These are phyloP conservation scores for Debaryomyces udenii DNA, from an alignment of 1,139 yeast genomes.

Conservation along the genomic window DNA sequence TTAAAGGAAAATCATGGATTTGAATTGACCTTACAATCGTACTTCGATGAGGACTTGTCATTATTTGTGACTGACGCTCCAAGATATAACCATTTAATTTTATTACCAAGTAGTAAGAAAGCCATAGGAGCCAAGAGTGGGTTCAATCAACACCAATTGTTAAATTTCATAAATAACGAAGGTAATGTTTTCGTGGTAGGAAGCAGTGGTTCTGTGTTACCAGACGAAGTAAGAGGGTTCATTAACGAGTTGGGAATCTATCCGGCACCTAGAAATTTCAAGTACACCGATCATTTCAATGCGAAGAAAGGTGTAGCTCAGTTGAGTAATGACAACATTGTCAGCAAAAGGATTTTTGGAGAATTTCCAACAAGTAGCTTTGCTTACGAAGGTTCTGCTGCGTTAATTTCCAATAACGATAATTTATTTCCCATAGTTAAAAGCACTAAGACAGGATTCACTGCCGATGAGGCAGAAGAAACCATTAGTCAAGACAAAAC, in stretches of 20 bases:
- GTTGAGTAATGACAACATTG: slow-evolving; percentile 28
- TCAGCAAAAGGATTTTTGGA: slow-evolving; percentile 27
- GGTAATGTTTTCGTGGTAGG: slow-evolving; percentile 78
- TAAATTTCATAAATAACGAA: slow-evolving; percentile 60
- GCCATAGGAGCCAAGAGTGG: slow-evolving; percentile 33
- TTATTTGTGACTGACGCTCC: slow-evolving; percentile 32
- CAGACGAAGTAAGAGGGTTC: slow-evolving; percentile 69
- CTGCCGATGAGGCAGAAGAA: slow-evolving; percentile 42
- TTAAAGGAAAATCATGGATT: slow-evolving; percentile 24
- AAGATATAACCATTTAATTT: slow-evolving; percentile 35
- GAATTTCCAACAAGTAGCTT: slow-evolving; percentile 16
- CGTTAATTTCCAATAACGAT: slow-evolving; percentile 53
- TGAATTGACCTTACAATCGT: slow-evolving; percentile 29
- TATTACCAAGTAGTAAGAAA: slow-evolving; percentile 45
- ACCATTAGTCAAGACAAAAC: slow-evolving; percentile 48
- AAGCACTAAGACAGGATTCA: slow-evolving; percentile 71
- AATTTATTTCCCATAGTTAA: slow-evolving; percentile 69
- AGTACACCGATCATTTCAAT: slow-evolving; percentile 68
- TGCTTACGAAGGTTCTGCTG: slow-evolving; percentile 43
- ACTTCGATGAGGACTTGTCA: slow-evolving; percentile 29
- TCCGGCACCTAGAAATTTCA: slow-evolving; percentile 78
- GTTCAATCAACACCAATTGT: slow-evolving; percentile 35
- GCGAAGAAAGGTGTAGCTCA: slow-evolving; percentile 29
- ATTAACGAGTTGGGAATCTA: slow-evolving; percentile 81
- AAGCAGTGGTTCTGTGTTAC: slow-evolving; percentile 41